Base-by-base conservation (phyloP, 352 stramenopile species). In the Pythium dissimile region DNA sequence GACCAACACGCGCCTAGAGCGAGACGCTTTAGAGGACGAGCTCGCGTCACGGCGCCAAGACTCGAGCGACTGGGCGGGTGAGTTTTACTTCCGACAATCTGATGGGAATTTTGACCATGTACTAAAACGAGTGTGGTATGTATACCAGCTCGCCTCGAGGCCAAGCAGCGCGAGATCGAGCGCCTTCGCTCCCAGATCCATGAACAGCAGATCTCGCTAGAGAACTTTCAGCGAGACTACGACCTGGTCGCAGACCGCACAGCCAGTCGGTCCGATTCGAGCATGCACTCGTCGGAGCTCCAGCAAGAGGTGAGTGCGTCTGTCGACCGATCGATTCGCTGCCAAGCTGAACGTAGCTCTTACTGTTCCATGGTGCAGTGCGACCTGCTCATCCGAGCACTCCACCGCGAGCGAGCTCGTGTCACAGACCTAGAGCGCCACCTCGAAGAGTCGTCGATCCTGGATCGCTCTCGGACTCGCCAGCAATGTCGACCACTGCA, bases 141-240 rank as follows among this genome's bases (percentile, higher is more conserved):
- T n/a, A n/a, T n/a, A n/a, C n/a, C n/a, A 62, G 80, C 59, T 15
- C 72, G 72, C 23, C 34, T 86, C 6, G 35, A 55, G 23, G 66
- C 60, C 11, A 80, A 79, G 66, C 64, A 77, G 26, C 41, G 63
- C 24, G 71, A 81, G 13, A 59, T 89, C 3, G 61, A 72, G n/a
- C 54, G 64, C 12, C 55, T 73, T 16, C 65, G 66, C 3, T 63
- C 72, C 13, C 79, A 92, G 43, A 83, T 89, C 50, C 76, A 71
- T 42, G 66, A 78, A 4, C 81, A 89, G 47, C 81, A 89, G 34
- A 31, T 71, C 16, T 54, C 54, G 28, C 68, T 92, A 20, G 81
- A 92, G 26, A 84, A 86, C 38, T 69, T 64, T 26, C 61, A 69
- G 38, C 54, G 60, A 44, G 61, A 69, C 31, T 69, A 69, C 42